Conservation (phyloP, 495 filamentous ascomycete species). For the Trichocladium antarcticum region DNA sequence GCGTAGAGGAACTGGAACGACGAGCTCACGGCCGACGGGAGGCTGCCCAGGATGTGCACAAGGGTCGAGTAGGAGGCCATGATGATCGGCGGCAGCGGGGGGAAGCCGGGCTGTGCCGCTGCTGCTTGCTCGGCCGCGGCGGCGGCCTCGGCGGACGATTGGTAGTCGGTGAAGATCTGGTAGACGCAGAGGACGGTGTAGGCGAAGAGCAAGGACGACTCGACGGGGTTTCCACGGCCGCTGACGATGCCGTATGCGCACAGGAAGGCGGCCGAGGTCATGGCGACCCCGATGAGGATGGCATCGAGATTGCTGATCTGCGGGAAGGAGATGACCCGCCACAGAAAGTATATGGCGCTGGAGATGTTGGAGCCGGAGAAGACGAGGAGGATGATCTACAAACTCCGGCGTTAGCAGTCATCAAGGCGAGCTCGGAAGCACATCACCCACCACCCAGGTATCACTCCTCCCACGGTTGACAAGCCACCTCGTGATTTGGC, state of each 20-base stretch:
- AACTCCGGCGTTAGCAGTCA: conserved; percentile 23
- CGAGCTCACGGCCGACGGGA: conserved; percentile 75
- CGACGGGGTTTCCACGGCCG: conserved; percentile 88
- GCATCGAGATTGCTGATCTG: conserved; percentile 91
- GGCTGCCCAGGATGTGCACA: conserved; percentile 65
- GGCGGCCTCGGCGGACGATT: conserved; percentile 54
- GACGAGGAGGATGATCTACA: conserved; percentile 74
- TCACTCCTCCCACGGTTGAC: conserved; percentile 86
- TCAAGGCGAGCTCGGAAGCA: conserved; percentile 2
- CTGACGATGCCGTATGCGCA: conserved; percentile 91
- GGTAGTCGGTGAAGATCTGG: conserved; percentile 97
- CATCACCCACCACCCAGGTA: conserved; percentile 79
- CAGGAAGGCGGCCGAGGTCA: conserved; percentile 84
- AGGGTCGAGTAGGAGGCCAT: conserved; percentile 98
- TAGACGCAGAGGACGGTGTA: conserved; percentile 96
- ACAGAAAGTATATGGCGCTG: conserved; percentile 90
- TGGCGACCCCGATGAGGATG: conserved; percentile 77
- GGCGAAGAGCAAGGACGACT: conserved; percentile 90
- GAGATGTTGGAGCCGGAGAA: conserved; percentile 84
- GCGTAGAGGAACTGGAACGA: conserved; percentile 78
- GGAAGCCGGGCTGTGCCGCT: conserved; percentile 62
- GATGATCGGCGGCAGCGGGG: conserved; percentile 87
- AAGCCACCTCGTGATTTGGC: conserved; percentile 90
- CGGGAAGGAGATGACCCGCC: conserved; percentile 86
- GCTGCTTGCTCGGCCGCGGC: conserved; percentile 41